phyloP scores from a whole-genome alignment of 2,329 filamentous ascomycete species.

The Fusarium fracticaudum region DNA sequence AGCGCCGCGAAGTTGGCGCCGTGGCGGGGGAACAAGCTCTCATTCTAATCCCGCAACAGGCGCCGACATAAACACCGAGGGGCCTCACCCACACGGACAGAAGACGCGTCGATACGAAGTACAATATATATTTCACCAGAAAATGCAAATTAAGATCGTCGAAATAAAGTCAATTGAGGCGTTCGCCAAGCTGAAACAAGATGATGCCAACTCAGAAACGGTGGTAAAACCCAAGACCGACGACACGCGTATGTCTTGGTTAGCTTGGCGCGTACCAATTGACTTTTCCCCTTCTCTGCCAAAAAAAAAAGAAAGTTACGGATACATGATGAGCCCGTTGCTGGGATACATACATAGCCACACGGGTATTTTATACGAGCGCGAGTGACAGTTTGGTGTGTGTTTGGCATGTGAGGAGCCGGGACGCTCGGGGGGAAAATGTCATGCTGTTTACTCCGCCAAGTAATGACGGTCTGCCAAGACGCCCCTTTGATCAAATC shows the following conservation, averaged over 20 bases:
- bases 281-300: background rate
- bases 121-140: background rate
- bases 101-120: background rate
- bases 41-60: background rate
- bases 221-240: constrained; percentile 2
- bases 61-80: background rate
- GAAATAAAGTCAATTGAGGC: background rate
- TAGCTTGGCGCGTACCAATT: constrained; percentile 4
- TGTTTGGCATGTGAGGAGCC: background rate
- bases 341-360: background rate
- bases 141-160: background rate
- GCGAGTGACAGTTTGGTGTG: background rate
- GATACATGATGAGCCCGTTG: background rate
- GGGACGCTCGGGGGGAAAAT: constrained; percentile 16
- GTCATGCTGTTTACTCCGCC: constrained; percentile 12
- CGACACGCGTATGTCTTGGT: constrained; percentile 19
- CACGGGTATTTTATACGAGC: background rate
- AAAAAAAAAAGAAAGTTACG: background rate
- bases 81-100: too few species aligned
- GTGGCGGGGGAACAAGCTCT: background rate
- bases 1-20: background rate
- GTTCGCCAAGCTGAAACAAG: constrained; percentile 14
- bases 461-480: constrained; percentile 29
- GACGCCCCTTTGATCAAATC: constrained; percentile 30
- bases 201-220: background rate